Evolutionary conservation across 2,329 filamentous ascomycete species (phyloP).

Genomic region (Fusarium globosum): DNA sequence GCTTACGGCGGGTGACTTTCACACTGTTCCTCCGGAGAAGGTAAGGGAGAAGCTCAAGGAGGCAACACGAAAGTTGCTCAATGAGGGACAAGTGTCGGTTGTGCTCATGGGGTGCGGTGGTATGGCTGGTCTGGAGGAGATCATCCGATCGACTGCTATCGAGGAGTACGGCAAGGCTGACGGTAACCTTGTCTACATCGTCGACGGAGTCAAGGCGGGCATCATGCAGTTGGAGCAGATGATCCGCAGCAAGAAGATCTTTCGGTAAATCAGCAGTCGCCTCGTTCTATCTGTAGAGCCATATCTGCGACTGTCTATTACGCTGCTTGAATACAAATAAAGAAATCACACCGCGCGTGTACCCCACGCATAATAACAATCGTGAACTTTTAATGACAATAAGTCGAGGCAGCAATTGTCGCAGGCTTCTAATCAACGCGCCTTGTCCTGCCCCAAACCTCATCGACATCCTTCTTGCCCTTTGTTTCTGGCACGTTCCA

Average conservation of each 20-base stretch:
- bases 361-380: not conserved
- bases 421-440: conserved; percentile 57
- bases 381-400: not conserved
- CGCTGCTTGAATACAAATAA: conserved; percentile 6
- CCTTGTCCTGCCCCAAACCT: conserved; percentile 84
- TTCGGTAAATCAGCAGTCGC: conserved; percentile 40
- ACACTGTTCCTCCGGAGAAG: conserved; percentile 72
- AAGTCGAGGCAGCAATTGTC: not conserved
- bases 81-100: conserved; percentile 66
- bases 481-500: conserved; percentile 87
- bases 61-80: conserved; percentile 75
- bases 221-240: conserved; percentile 70
- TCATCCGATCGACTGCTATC: conserved; percentile 75
- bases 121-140: conserved; percentile 86
- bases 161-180: conserved; percentile 71
- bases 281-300: conserved; percentile 10
- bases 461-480: conserved; percentile 83
- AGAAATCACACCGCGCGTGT: no score
- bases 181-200: conserved; percentile 69
- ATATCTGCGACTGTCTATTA: conserved; percentile 6
- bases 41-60: conserved; percentile 74
- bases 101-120: conserved; percentile 91
- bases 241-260: conserved; percentile 57
- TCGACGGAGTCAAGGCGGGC: conserved; percentile 84
- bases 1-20: conserved; percentile 81